Base-by-base conservation (phyloP, 163 green algal genomes). In the Scenedesmus sp. region DNA sequence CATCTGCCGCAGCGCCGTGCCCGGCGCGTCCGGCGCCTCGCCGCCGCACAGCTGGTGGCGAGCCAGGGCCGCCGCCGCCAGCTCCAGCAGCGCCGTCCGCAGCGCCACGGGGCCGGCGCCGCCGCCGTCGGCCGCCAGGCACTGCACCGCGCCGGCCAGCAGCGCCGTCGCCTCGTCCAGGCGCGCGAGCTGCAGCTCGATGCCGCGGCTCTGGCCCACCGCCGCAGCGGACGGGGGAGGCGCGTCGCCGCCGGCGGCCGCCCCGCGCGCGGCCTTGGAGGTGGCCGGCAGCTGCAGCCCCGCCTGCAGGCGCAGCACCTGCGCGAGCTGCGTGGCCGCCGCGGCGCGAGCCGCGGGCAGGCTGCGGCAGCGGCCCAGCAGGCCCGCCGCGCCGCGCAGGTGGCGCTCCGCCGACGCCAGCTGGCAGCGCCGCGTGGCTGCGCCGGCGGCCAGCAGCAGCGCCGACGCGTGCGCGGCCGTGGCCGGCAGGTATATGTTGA, bases 401-500 rank as follows among this genome's bases (percentile, higher is more conserved):
- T 36, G 26, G 36, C 36, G 47, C 29, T 75, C 44, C 9, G 83
- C 67, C 22, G 34, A 56, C 10, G 29, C 44, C 20, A 78, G 53
- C 29, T 78, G 33, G 18, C 71, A 36, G 22, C 47, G 45, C 0
- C 77, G 44, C 1, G 31, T 62, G 44, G 34, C 20, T 39, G 58
- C 67, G 4, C 44, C 60, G 9, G 73, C 73, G 20, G 34, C 24
- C 4, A 44, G 39, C 60, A 78, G 57, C 44, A 89, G 65, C 22
- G 66, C 63, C 0, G 33, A 11, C 18, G 73, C 75, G 39, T 87
- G 86, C 33, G 82, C 28, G 6, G 20, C 31, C 2, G 65, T 83
- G 31, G 82, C 86, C 20, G 58, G 13, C 2, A 58, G 44, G 60
- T 88, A 90, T 15, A 90, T 33, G 75, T 87, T 87, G 51, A 86